These are phyloP conservation scores for Capsella rubella DNA, from an alignment of 441 rosid species.

Conservation along the genomic window DNA sequence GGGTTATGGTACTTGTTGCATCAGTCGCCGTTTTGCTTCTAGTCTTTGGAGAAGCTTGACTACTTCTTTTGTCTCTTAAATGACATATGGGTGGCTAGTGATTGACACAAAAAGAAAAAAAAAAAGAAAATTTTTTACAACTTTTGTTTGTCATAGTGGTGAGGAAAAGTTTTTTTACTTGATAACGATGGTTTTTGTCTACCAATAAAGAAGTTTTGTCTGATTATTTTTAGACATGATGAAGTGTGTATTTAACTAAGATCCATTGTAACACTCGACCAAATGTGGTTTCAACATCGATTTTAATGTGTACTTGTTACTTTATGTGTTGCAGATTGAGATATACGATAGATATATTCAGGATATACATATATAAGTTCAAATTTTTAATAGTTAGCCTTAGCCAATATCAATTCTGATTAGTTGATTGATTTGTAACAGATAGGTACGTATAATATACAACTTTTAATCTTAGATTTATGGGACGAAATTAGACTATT, in stretches of 20 bases:
- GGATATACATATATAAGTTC: not conserved
- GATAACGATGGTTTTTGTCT: not conserved
- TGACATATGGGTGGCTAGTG: not conserved
- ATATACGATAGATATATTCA: no score
- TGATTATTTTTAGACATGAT: not conserved
- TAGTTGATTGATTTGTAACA: not conserved
- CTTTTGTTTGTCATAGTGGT: not conserved
- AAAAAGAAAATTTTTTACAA: not conserved
- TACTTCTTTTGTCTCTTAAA: no score
- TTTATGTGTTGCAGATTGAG: no score
- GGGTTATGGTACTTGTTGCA: no score
- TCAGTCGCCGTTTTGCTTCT: not conserved
- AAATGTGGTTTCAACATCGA: no score
- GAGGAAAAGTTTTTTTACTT: not conserved
- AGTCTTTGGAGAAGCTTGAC: not conserved
- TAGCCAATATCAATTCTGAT: not conserved
- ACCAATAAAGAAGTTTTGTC: not conserved
- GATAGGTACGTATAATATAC: not conserved
- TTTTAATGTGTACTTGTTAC: no score
- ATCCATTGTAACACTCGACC: not conserved
- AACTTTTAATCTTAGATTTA: not conserved
- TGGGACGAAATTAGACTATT: not conserved
- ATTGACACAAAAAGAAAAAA: not conserved
- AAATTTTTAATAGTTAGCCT: not conserved
- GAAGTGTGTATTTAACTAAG: not conserved